Evolutionary conservation across 192 early-diverging fungal genomes (phyloP), one percentile per base, ranked within the genome.

Genomic region (Gamsiella multidivaricata): DNA sequence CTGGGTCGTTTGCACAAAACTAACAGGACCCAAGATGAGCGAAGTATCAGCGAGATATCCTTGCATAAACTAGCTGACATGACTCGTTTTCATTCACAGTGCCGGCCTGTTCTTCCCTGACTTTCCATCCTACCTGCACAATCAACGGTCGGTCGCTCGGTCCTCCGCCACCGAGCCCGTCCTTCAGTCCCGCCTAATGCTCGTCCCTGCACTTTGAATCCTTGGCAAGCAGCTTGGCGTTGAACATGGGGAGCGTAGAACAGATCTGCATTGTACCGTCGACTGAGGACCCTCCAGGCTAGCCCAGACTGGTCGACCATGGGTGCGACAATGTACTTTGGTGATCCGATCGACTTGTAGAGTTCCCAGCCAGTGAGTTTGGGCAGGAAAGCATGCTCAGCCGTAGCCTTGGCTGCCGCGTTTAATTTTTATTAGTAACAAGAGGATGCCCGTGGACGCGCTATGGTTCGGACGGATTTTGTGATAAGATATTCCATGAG

Each of bases 221-320:
- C n/a, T 93, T 89, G 54, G 80, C 73, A 81, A 99, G 98, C 25
- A 95, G 62, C 41, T 88, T 88, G 9, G 97, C 97, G 61, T 99
- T 93, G 75, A 98, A 93, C 97, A 99, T 99, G 55, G 98, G n/a
- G 98, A 9, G 97, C 98, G 79, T 95, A 98, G 80, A 95, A 97
- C 3, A 98, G 83, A 2, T 97, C 82, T 3, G 95, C 93, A 34
- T 86, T 89, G 71, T 98, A 94, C 11, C 93, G 89, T 34, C 93
- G 85, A 7, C 91, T 93, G 29, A 99, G 91, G 9, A 97, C 86
- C 29, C 98, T 85, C 97, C 97, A 99, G 1, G 98, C 92, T 20
- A 94, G 85, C 59, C 98, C 97, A 0, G 94, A 95, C 79, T 97
- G 95, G 68, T 97, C 96, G 15, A 98, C 97, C 97, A 98, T 98